These are phyloP conservation scores for Cladosporium sp. DNA, from an alignment of 2,329 filamentous ascomycete genomes.

Conservation along the genomic window DNA sequence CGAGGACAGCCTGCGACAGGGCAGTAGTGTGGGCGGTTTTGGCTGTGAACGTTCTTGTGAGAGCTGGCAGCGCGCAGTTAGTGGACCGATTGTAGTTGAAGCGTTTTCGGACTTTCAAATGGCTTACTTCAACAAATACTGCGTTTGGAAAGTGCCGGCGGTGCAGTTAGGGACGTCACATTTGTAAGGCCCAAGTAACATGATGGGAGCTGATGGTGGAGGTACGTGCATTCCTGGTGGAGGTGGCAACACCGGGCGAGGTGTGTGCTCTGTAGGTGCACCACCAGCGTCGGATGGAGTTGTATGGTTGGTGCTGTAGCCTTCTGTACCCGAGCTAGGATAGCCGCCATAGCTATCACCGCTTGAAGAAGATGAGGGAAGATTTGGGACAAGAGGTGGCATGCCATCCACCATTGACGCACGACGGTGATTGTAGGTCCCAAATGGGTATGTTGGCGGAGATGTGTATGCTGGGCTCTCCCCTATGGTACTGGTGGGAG, in stretches of 20 bases:
- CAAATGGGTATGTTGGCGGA: slow-evolving; percentile 15
- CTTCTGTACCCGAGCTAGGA: slow-evolving; percentile 27
- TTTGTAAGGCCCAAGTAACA: slow-evolving; percentile 45
- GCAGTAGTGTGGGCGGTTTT: slow-evolving; percentile 60
- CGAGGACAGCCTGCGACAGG: slow-evolving; percentile 54
- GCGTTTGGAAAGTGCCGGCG: slow-evolving; percentile 70
- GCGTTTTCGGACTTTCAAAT: too few relatives aligned
- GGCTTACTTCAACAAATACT: slow-evolving; percentile 67
- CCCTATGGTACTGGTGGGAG: slow-evolving; percentile 24
- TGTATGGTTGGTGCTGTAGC: slow-evolving; percentile 32
- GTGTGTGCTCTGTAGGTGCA: slow-evolving; percentile 24
- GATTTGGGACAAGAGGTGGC: slow-evolving; percentile 18
- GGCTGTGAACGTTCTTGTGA: slow-evolving; percentile 65
- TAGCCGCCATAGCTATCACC: slow-evolving; percentile 27
- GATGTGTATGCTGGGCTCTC: slow-evolving; percentile 24
- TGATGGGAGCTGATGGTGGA: slow-evolving; percentile 22
- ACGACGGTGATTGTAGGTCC: slow-evolving; percentile 19
- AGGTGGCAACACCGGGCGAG: slow-evolving; percentile 26
- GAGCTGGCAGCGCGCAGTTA: slow-evolving; percentile 44
- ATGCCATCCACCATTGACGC: slow-evolving; percentile 17
- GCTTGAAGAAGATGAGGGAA: slow-evolving; percentile 27
- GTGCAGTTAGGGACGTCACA: slow-evolving; percentile 62
- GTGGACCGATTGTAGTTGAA: too few relatives aligned
- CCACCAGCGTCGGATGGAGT: slow-evolving; percentile 32
- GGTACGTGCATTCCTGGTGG: slow-evolving; percentile 31